Base-by-base conservation (phyloP, 768 basidiomycete genomes). In the Mycena vitilis region DNA sequence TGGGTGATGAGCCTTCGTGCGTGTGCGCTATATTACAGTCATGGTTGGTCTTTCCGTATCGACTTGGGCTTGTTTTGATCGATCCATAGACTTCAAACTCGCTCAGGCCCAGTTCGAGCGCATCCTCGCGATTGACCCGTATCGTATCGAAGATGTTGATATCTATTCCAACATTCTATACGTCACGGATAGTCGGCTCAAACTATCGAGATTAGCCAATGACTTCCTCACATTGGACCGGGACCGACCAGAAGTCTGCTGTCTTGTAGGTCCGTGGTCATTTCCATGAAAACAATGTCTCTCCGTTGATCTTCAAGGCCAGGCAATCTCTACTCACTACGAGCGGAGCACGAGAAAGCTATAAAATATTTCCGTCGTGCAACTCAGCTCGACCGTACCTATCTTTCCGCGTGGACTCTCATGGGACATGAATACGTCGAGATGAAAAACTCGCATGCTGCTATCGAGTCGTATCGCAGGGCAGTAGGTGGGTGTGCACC, bases 361-460 rank as follows among this genome's bases (percentile, higher is more conserved):
- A 91, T 98, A 71, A 92, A 92, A 74, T 98, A 98, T 79, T 99
- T 99, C 81, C 87, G 92, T 70, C 88, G 96, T 66, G 95, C 97
- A 10, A 93, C 96, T n/a, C 92, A 96, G 75, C 88, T 99, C 54
- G 96, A 99, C 78, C 88, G 94, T 63, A 96, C 93, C 2, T 99
- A 96, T 80, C 85, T 99, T 52, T 94, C 96, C 9, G 98, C 98
- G 7, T 99, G 98, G 98, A 99, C 97, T 5, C 81, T 99, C 70
- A 96, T 99, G 95, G 98, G 98, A 1, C 98, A 99, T 75, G 98
- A 99, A 80, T 98, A 94, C 74, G 93, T 99, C 51, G 98, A 99
- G 81, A 91, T 98, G 91, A 99, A 99, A 81, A 99, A 99, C 78
- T 95, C 95, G 6, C 96, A 99, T 83, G 98, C 98, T 2, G 97